These are phyloP conservation scores for Halenospora varia DNA, from an alignment of 495 filamentous ascomycete genomes.

Conservation along the genomic window DNA sequence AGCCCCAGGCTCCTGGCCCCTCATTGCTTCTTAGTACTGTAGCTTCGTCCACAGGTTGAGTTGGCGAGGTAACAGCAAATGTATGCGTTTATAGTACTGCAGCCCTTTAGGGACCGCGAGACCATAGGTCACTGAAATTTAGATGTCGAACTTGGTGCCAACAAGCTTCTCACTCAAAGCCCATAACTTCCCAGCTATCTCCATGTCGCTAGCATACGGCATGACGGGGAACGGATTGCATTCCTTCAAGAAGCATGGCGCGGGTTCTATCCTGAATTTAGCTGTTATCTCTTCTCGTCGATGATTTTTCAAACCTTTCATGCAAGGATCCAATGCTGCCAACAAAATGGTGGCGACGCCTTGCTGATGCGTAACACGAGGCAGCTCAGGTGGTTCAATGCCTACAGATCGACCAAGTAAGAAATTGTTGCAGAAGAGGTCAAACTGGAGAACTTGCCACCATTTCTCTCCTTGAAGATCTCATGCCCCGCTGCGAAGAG, in stretches of 20 bases:
- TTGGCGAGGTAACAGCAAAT: too few species aligned
- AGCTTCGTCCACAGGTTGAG: too few species aligned
- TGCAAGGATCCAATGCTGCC: not conserved
- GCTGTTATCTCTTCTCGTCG: not conserved
- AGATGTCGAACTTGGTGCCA: slow-evolving; percentile 2
- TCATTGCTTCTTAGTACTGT: too few species aligned
- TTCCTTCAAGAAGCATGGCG: not conserved
- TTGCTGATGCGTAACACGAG: not conserved
- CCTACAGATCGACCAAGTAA: not conserved
- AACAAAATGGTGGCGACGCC: not conserved
- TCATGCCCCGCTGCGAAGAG: not conserved
- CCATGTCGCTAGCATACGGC: not conserved
- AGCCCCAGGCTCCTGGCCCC: too few species aligned
- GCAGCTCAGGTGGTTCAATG: not conserved
- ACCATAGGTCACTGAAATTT: too few species aligned
- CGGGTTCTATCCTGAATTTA: not conserved
- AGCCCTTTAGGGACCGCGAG: too few species aligned
- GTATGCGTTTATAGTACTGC: too few species aligned
- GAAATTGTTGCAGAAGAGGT: not conserved
- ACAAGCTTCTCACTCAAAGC: slow-evolving; percentile 4
- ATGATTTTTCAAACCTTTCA: not conserved
- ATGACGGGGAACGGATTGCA: not conserved
- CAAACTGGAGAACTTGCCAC: not conserved
- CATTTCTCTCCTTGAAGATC: not conserved
- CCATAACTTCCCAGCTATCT: slow-evolving; percentile 3